A percentile compares a stretch with the other conserved stretches of the same genome.
Evolutionary conservation across 2,329 filamentous ascomycete genomes (phyloP).

Genomic region (Trichoderma aggressivum): DNA sequence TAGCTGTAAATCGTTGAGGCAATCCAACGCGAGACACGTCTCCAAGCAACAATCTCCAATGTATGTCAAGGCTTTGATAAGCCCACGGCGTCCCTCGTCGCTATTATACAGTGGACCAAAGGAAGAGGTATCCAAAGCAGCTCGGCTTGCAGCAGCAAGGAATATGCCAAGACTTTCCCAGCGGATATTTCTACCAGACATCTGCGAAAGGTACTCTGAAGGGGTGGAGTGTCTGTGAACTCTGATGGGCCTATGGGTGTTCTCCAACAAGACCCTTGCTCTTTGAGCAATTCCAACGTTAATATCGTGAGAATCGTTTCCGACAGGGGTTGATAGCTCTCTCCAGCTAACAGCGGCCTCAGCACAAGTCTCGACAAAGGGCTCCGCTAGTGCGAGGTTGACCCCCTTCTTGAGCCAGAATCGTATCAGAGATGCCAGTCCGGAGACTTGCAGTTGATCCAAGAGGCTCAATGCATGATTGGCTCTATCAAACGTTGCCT

Average conservation of each 20-base stretch:
- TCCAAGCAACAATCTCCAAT: conserved; percentile 15
- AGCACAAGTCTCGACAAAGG: conserved; percentile 1
- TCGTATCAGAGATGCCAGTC: background rate
- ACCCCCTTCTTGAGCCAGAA: conserved; percentile 16
- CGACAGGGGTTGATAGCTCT: background rate
- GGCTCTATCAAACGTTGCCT: conserved; percentile 9
- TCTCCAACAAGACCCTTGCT: background rate
- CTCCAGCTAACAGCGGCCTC: conserved; percentile 3
- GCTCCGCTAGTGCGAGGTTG: background rate
- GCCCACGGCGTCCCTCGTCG: background rate
- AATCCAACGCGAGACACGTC: conserved; percentile 9
- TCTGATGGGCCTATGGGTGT: background rate
- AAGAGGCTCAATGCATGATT: conserved; percentile 5
- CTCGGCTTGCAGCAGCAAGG: conserved; percentile 4
- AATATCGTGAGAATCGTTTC: background rate
- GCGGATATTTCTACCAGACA: conserved; percentile 1
- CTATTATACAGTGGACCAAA: conserved; percentile 15
- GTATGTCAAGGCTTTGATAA: conserved; percentile 10
- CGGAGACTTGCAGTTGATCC: conserved; percentile 2
- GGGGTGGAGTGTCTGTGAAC: background rate
- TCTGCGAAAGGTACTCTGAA: conserved; percentile 2
- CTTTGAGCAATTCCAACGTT: background rate
- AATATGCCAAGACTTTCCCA: conserved; percentile 13
- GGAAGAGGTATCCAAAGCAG: conserved; percentile 4
- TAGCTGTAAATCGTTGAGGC: conserved; percentile 12